Percentiles rank a stretch among this genome's conserved stretches.
Conservation (phyloP, 305 asterid species). For the Lippia alba region DNA sequence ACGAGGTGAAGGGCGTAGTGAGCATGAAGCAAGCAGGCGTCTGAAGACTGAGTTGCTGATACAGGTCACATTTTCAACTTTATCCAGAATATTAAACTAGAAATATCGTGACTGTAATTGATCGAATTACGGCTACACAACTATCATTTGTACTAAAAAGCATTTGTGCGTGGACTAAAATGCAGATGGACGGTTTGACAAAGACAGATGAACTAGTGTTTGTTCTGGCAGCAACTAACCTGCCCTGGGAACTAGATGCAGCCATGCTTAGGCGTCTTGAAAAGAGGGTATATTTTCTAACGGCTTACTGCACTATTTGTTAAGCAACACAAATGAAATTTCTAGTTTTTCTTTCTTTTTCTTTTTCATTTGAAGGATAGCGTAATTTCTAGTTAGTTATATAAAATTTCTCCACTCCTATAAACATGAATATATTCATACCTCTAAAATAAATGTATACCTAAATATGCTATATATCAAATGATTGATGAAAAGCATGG, state of each 20-base stretch:
- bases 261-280: constrained; percentile 99
- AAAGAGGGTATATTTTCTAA: constrained; percentile 66
- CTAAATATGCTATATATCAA: constrained; percentile 20
- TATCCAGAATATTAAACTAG: neutral
- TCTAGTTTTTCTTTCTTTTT: too few species aligned
- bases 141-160: neutral
- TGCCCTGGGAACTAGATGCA: constrained; percentile 98
- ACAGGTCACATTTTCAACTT: constrained; percentile 64
- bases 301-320: constrained; percentile 20
- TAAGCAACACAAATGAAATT: neutral
- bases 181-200: constrained; percentile 99
- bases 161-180: constrained; percentile 47
- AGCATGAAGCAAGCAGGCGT: constrained; percentile 99
- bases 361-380: too few species aligned
- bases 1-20: constrained; percentile 96
- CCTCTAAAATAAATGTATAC: neutral
- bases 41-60: constrained; percentile 92
- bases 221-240: constrained; percentile 98
- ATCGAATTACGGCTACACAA: constrained; percentile 6
- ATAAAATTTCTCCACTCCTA: neutral
- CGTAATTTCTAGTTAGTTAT: neutral
- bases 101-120: constrained; percentile 1
- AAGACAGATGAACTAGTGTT: constrained; percentile 87
- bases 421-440: neutral
- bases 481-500: constrained; percentile 2